phyloP scores from a whole-genome alignment of 2,329 filamentous ascomycete species.

The Alternaria sp. region DNA sequence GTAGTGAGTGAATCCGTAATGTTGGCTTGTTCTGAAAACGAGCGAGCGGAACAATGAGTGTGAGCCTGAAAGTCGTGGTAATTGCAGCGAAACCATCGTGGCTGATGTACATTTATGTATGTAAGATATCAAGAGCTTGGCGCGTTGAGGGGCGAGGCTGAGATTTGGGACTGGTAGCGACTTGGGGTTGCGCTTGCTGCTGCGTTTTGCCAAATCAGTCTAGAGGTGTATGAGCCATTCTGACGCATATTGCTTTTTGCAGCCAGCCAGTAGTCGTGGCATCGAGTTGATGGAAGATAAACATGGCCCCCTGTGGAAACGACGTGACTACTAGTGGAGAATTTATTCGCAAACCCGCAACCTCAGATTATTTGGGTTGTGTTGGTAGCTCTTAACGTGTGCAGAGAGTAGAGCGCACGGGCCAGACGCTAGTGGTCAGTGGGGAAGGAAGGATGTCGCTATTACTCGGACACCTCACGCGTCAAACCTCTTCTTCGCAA shows the following conservation, averaged over 20 bases:
- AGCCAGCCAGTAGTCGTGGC: not conserved
- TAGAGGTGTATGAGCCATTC: not conserved
- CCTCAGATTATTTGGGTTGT: not conserved
- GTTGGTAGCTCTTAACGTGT: not conserved
- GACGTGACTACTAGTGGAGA: not conserved
- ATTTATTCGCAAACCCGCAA: not conserved
- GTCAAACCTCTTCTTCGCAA: not conserved
- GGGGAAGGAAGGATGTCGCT: not conserved
- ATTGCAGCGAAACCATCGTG: not conserved
- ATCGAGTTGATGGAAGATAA: too few species aligned
- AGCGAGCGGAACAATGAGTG: too few species aligned
- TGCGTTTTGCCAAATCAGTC: not conserved
- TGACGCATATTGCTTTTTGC: not conserved
- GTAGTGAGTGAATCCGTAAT: not conserved
- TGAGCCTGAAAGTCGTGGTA: not conserved
- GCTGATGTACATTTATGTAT: not conserved
- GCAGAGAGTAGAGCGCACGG: not conserved
- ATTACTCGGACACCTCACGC: not conserved
- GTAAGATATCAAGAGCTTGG: slow-evolving; percentile 1
- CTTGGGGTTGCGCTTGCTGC: not conserved
- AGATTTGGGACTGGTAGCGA: not conserved
- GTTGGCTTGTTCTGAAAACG: not conserved
- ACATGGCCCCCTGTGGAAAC: not conserved
- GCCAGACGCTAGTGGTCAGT: not conserved
- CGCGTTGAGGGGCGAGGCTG: not conserved